Evolutionary conservation across 306 rosid species (phyloP), one percentile per base, ranked within the genome.

Genomic region (Rubus idaeus): DNA sequence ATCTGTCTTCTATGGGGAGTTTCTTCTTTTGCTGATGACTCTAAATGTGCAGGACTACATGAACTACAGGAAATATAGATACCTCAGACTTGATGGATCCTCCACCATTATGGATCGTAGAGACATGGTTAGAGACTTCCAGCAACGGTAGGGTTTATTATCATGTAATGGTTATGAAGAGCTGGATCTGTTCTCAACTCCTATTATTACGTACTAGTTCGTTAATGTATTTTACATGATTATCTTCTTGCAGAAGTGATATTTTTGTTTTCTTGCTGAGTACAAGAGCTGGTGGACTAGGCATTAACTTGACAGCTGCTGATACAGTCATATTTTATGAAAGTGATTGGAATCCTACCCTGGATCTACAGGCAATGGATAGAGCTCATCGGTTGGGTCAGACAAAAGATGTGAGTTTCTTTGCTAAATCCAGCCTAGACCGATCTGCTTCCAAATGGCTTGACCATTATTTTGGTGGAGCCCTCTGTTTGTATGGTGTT

Each of bases 351-450:
- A 95, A 95, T 87, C 99, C 99, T 44, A 95, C 99, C 42, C 75
- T 92, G 89, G 99, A 95, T 87, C 80, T 89, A 77, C 99, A 95
- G 79, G 99, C 99, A 39, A 95, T 95, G 99, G 99, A 95, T 75
- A 90, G 99, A 91, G 99, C 99, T 88, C 99, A 95, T 85, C 94
- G 99, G 16, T 77, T 95, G 92, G 99, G 99, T 76, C 99, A 95
- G 80, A 95, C 99, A 77, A 95, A 82, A 95, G 97, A 95, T 83
- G 99, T 95, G 79, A 84, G 99, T 87, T 82, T 60, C 40, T 70
- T 21, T 55, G 23, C 67, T 42, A 20, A 40, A 58, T 65, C 57
- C 39, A 44, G 10, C 64, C 30, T 51, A 58, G 16, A 9, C 11
- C 5, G 6, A 16, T 10, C 68, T 17, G 4, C 65, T 26, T 49